phyloP scores from a whole-genome alignment of 140 eudicot genomes.

The Erigeron philadelphicus region DNA sequence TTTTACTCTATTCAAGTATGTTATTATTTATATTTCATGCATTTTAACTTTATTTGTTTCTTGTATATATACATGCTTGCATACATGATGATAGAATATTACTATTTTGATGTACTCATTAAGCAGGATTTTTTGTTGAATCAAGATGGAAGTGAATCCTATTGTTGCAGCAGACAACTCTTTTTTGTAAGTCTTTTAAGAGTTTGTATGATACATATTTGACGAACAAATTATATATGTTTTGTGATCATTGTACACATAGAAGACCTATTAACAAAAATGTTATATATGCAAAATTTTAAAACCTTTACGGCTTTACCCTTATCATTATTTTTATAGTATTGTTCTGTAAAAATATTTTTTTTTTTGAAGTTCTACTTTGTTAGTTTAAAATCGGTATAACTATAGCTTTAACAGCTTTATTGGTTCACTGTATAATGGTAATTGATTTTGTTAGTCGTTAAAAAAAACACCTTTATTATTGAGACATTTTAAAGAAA shows the following conservation, averaged over 20 bases:
- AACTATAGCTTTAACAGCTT: too few relatives aligned
- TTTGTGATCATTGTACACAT: background rate
- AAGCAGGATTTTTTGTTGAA: background rate
- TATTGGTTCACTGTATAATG: too few relatives aligned
- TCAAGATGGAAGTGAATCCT: slow-evolving; percentile 27
- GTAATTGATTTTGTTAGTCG: too few relatives aligned
- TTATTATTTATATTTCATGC: background rate
- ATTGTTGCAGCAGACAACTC: slow-evolving; percentile 17
- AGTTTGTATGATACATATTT: background rate
- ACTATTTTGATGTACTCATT: slow-evolving; percentile 13
- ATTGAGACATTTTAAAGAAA: too few relatives aligned
- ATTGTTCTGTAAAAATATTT: too few relatives aligned
- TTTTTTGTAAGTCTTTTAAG: slow-evolving; percentile 22
- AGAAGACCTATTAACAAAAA: background rate
- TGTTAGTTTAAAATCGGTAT: too few relatives aligned
- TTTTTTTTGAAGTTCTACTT: too few relatives aligned
- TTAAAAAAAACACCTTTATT: too few relatives aligned
- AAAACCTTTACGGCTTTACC: too few relatives aligned
- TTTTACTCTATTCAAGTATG: background rate
- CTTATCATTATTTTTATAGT: too few relatives aligned
- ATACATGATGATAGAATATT: background rate
- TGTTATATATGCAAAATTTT: too few relatives aligned
- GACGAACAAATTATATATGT: background rate
- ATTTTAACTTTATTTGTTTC: background rate
- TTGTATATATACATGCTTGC: background rate